Percentiles rank a stretch among this genome's conserved stretches.
Evolutionary conservation across 805 yeast species (phyloP).

Genomic region (Nakazawaea peltata): DNA sequence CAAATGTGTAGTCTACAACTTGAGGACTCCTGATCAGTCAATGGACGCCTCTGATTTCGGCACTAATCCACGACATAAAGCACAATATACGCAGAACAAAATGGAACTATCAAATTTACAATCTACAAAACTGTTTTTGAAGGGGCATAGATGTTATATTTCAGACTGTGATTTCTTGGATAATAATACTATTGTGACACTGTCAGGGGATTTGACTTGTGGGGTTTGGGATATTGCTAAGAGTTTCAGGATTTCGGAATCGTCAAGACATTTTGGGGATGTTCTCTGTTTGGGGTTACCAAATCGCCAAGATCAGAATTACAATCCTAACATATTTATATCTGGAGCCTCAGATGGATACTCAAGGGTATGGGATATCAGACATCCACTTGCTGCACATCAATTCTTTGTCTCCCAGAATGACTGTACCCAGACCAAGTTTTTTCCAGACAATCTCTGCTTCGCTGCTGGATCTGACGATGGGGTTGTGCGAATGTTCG

Average conservation of each 20-base stretch:
- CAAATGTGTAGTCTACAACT: constrained; percentile 60
- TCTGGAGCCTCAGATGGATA: constrained; percentile 66
- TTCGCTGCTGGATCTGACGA: constrained; percentile 77
- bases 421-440: constrained; percentile 57
- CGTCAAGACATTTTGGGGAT: constrained; percentile 65
- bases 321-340: constrained; percentile 33
- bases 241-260: constrained; percentile 45
- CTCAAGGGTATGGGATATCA: constrained; percentile 58
- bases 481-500: constrained; percentile 62
- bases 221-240: constrained; percentile 71
- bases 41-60: constrained; percentile 4
- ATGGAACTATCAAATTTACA: background rate
- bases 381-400: constrained; percentile 31
- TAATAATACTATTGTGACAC: constrained; percentile 50
- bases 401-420: constrained; percentile 43
- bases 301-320: constrained; percentile 16
- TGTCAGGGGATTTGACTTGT: constrained; percentile 79
- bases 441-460: constrained; percentile 64
- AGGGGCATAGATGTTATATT: constrained; percentile 80
- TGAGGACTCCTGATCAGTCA: too few relatives aligned
- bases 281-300: constrained; percentile 42
- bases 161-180: constrained; percentile 65
- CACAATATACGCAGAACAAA: background rate
- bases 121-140: constrained; percentile 31
- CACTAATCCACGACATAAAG: background rate